These are phyloP conservation scores for Debaryomycetaceae sp. DNA, from an alignment of 1,139 yeast species.

Conservation along the genomic window DNA sequence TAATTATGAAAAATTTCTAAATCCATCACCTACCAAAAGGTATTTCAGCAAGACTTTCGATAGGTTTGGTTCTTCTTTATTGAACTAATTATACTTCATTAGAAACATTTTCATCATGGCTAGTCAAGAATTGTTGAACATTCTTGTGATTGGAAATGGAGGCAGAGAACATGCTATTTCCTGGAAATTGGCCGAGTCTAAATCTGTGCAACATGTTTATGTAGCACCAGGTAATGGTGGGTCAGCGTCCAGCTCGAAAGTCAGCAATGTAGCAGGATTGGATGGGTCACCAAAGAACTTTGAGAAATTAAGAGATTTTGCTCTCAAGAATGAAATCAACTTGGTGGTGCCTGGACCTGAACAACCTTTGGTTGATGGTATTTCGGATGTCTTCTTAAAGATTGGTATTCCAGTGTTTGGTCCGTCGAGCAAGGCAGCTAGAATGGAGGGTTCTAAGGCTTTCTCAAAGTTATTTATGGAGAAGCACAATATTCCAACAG, in stretches of 20 bases:
- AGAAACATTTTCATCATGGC: background rate
- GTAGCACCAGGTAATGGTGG: conserved; percentile 99
- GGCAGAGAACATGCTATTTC: conserved; percentile 98
- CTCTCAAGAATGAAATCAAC: conserved; percentile 60
- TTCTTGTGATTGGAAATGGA: conserved; percentile 93
- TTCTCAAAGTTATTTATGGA: conserved; percentile 94
- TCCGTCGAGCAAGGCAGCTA: conserved; percentile 85
- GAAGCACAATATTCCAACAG: conserved; percentile 90
- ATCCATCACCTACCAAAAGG: background rate
- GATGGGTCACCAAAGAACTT: conserved; percentile 59
- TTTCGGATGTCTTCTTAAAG: conserved; percentile 61
- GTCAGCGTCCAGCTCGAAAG: conserved; percentile 58
- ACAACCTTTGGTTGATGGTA: conserved; percentile 95
- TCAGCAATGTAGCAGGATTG: conserved; percentile 67
- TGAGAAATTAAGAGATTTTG: conserved; percentile 60
- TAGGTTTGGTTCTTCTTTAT: background rate
- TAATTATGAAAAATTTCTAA: conserved; percentile 1
- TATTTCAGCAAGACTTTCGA: background rate
- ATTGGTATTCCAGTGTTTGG: conserved; percentile 97
- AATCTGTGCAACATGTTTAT: conserved; percentile 64
- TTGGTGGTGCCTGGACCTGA: conserved; percentile 99
- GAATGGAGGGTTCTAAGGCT: conserved; percentile 96
- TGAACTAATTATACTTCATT: background rate
- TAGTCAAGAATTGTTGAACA: conserved; percentile 36
- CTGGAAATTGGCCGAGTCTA: conserved; percentile 85